phyloP scores from a whole-genome alignment of 1,139 yeast genomes.

The Scheffersomyces quercinus region DNA sequence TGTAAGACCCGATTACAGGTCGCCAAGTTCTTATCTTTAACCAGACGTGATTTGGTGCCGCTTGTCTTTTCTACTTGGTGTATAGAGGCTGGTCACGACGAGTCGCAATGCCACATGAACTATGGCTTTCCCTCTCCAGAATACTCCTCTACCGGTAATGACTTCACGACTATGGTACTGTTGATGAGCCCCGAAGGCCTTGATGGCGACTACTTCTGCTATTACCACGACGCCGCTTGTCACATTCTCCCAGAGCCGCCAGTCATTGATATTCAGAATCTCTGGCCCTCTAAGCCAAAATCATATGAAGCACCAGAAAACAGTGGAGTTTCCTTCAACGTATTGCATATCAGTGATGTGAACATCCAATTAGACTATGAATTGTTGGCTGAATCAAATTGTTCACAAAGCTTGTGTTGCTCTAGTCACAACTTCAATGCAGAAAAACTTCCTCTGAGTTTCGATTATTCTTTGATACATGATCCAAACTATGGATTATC shows the following conservation, averaged over 20 bases:
- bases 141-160: slow-evolving; percentile 25
- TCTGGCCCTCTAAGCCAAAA: slow-evolving; percentile 42
- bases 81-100: slow-evolving; percentile 33
- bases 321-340: slow-evolving; percentile 22
- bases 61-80: slow-evolving; percentile 46
- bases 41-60: slow-evolving; percentile 45
- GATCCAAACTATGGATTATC: slow-evolving; percentile 16
- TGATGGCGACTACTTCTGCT: slow-evolving; percentile 58
- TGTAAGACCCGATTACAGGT: slow-evolving; percentile 41
- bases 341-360: slow-evolving; percentile 30
- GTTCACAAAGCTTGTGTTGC: slow-evolving; percentile 30
- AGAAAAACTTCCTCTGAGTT: slow-evolving; percentile 11
- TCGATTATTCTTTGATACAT: slow-evolving; percentile 15
- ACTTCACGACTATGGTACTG: slow-evolving; percentile 47
- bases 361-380: slow-evolving; percentile 26
- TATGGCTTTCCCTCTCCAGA: slow-evolving; percentile 23
- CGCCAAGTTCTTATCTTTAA: slow-evolving; percentile 40
- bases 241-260: slow-evolving; percentile 49
- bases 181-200: slow-evolving; percentile 47
- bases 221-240: slow-evolving; percentile 42
- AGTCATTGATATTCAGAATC: slow-evolving; percentile 32
- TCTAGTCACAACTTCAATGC: slow-evolving; percentile 20
- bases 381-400: slow-evolving; percentile 29
- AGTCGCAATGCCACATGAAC: slow-evolving; percentile 20
- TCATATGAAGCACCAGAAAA: slow-evolving; percentile 26